These are phyloP conservation scores for Actinomucor elegans DNA, from an alignment of 371 early-diverging fungal species.

Conservation along the genomic window DNA sequence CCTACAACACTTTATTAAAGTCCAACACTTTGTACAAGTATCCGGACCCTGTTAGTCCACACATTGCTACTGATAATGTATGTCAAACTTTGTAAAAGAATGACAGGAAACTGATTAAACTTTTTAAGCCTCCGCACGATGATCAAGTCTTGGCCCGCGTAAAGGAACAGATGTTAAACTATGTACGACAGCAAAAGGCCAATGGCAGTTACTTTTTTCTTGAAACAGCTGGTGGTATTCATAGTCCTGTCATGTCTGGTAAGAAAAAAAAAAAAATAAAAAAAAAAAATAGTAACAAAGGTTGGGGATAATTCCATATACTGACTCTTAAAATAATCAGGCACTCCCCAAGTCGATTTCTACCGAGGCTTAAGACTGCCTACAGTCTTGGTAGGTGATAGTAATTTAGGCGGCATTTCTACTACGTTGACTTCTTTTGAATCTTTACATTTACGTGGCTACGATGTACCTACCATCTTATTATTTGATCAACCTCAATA, in stretches of 20 bases:
- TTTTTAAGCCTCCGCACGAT: conserved; percentile 57
- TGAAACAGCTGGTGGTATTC: conserved; percentile 77
- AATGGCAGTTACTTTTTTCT: conserved; percentile 55
- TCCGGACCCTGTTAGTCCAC: conserved; percentile 79
- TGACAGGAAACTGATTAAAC: too few relatives aligned
- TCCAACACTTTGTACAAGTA: conserved; percentile 65
- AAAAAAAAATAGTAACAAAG: too few relatives aligned
- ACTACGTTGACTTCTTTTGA: conserved; percentile 80
- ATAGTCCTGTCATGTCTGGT: conserved; percentile 81
- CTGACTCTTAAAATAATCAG: conserved; percentile 18
- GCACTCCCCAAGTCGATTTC: conserved; percentile 69
- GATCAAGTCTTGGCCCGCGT: conserved; percentile 46
- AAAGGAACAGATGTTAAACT: conserved; percentile 37
- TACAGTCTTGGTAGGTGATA: conserved; percentile 74
- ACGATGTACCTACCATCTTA: conserved; percentile 69
- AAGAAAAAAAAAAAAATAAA: conserved; percentile 4
- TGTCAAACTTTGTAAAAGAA: background rate
- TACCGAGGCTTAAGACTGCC: conserved; percentile 76
- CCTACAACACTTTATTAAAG: conserved; percentile 36
- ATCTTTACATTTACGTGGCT: conserved; percentile 68
- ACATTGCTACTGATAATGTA: conserved; percentile 64
- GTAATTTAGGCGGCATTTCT: conserved; percentile 78
- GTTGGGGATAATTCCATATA: background rate
- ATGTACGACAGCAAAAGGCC: conserved; percentile 26
- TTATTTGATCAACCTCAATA: conserved; percentile 64